These are phyloP conservation scores for Peterozyma xylosa DNA, from an alignment of 805 yeast genomes.

Conservation along the genomic window DNA sequence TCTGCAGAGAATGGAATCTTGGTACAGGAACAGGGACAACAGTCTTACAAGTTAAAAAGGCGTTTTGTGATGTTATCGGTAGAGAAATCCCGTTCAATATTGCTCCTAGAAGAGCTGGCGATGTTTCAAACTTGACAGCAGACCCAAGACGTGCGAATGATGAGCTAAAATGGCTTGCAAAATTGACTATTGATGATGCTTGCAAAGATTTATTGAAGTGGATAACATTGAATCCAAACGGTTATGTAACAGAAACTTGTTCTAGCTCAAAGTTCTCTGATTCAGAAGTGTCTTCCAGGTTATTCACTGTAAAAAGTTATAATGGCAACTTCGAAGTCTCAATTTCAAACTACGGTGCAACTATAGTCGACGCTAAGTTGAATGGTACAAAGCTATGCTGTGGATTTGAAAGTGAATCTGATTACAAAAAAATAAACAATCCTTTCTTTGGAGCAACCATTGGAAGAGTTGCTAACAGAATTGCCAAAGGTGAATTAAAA, in stretches of 20 bases:
- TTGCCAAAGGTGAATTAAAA: constrained; percentile 32
- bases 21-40: constrained; percentile 81
- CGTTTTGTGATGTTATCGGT: constrained; percentile 62
- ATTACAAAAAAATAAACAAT: constrained; percentile 22
- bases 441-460: constrained; percentile 58
- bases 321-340: constrained; percentile 26
- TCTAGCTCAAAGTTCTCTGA: constrained; percentile 22
- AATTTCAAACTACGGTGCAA: constrained; percentile 44
- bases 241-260: constrained; percentile 34
- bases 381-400: constrained; percentile 31
- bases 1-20: constrained; percentile 73
- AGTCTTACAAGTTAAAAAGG: constrained; percentile 61
- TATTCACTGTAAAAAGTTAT: constrained; percentile 19
- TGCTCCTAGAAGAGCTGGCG: constrained; percentile 67
- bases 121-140: constrained; percentile 70
- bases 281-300: constrained; percentile 21
- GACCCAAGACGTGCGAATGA: constrained; percentile 56
- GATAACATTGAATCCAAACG: constrained; percentile 63
- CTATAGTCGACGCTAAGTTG: constrained; percentile 33
- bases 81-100: constrained; percentile 55
- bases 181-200: constrained; percentile 49
- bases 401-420: constrained; percentile 28
- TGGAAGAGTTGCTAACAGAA: constrained; percentile 61
- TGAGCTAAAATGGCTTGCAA: constrained; percentile 62
- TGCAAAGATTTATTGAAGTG: constrained; percentile 74